These are phyloP conservation scores for Pisolithus marmoratus DNA, from an alignment of 768 basidiomycete genomes.

Conservation along the genomic window DNA sequence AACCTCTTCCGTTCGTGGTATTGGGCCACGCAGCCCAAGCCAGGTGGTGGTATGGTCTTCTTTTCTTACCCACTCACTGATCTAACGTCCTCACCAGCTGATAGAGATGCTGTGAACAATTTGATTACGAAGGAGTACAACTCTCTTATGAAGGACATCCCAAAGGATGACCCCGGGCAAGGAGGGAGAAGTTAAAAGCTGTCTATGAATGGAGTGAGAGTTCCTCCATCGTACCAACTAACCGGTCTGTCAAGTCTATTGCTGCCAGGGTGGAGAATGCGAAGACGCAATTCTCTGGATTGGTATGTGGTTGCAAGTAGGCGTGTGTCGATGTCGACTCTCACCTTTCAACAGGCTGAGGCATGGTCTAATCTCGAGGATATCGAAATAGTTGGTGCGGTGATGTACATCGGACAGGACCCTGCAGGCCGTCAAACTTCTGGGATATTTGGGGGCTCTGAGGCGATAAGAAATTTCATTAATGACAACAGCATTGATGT, in stretches of 20 bases:
- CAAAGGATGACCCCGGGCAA: neutral
- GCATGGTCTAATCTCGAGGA: neutral
- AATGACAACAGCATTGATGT: neutral
- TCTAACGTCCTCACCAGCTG: neutral
- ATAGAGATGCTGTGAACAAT: neutral
- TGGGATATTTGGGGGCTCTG: neutral
- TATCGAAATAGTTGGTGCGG: neutral
- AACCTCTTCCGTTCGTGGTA: neutral
- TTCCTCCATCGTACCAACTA: neutral
- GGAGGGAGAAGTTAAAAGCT: neutral
- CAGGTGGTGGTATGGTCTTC: neutral
- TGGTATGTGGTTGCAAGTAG: neutral
- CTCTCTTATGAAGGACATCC: neutral
- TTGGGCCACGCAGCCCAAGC: neutral
- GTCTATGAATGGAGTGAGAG: neutral
- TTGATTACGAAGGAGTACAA: neutral
- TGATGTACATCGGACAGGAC: neutral
- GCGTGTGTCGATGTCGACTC: too few relatives aligned
- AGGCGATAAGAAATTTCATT: neutral
- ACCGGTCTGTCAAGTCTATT: too few relatives aligned
- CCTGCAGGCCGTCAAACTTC: neutral
- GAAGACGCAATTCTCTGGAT: neutral
- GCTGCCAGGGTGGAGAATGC: too few relatives aligned
- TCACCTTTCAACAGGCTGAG: neutral
- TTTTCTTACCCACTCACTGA: neutral